Base-by-base conservation (phyloP, 805 yeast species). In the Zygosaccharomyces bailii region DNA sequence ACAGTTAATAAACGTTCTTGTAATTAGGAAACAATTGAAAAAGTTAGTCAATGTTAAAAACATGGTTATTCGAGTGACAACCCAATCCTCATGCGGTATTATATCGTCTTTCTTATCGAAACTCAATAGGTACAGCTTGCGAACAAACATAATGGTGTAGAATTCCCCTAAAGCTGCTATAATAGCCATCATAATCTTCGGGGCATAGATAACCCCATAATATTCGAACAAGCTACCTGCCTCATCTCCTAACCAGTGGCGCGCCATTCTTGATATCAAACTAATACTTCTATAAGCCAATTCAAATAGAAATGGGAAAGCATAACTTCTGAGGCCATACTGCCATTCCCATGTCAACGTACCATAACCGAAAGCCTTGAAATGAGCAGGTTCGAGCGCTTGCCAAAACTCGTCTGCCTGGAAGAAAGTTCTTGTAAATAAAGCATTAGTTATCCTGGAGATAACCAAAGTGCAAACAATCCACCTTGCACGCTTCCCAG, bases 331-430 rank as follows among this genome's bases (percentile, higher is more conserved):
- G 4, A 93, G 66, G 0, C 81, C 82, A 38, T 73, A 70, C 18
- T 67, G 61, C 99, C 99, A 93, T 65, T 93, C 99, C 99, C 99
- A 93, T 0, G 98, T 88, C 29, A 80, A 60, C 54, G 79, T 78
- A 0, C 99, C 99, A 50, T 82, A 83, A 1, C 93, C 90, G 61
- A 73, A 88, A 0, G 84, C 83, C 29, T 73, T 67, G 3, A 57
- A 45, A 63, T 89, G 96, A 0, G 98, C 99, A 0, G 96, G 96
- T 57, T 93, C 99, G 41, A 93, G 67, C 0, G 90, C 73, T 65
- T 93, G 99, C 80, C 83, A 93, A 66, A 74, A 93, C 65, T 93
- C 99, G 63, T 93, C 99, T 0, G 99, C 91, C 63, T 93, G 99
- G 67, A 93, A 93, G 60, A 80, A 93, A 0, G 98, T 88, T 44